Evolutionary conservation across 2,329 filamentous ascomycete species (phyloP).

Genomic region (Stylonectria norvegica): DNA sequence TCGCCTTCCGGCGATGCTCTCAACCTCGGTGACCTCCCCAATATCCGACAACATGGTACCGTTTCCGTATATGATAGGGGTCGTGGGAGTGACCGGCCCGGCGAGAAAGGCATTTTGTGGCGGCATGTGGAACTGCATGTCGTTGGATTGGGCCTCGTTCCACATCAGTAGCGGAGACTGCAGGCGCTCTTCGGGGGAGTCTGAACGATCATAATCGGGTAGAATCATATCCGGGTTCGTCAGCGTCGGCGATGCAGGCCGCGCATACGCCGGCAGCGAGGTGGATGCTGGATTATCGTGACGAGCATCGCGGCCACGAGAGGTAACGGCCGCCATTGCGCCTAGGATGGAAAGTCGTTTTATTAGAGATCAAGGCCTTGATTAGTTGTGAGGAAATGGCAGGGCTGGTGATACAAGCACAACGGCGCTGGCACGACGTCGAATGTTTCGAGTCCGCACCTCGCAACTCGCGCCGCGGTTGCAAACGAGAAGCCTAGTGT

Average conservation of each 20-base stretch:
- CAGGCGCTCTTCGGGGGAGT: slow-evolving; percentile 50
- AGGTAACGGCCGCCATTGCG: slow-evolving; percentile 29
- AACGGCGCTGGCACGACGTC: no score
- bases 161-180: slow-evolving; percentile 52
- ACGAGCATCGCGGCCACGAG: slow-evolving; percentile 27
- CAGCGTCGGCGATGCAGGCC: slow-evolving; percentile 76
- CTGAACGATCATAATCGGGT: slow-evolving; percentile 64
- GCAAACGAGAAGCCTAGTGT: no score
- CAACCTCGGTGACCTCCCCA: slow-evolving; percentile 54
- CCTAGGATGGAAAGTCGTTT: slow-evolving; percentile 1
- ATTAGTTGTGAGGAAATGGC: no score
- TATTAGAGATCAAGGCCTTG: slow-evolving; percentile 4
- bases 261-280: slow-evolving; percentile 37
- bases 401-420: no score
- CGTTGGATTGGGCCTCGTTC: slow-evolving; percentile 42
- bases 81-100: slow-evolving; percentile 50
- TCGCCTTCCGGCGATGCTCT: slow-evolving; percentile 45
- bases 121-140: slow-evolving; percentile 42
- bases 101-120: slow-evolving; percentile 38
- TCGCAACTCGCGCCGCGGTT: no score
- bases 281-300: slow-evolving; percentile 27
- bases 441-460: no score
- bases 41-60: slow-evolving; percentile 68
- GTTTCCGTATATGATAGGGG: slow-evolving; percentile 66
- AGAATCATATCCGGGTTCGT: slow-evolving; percentile 95